Conservation (phyloP, 208 protist genomes). For the Angomonas desouzai region DNA sequence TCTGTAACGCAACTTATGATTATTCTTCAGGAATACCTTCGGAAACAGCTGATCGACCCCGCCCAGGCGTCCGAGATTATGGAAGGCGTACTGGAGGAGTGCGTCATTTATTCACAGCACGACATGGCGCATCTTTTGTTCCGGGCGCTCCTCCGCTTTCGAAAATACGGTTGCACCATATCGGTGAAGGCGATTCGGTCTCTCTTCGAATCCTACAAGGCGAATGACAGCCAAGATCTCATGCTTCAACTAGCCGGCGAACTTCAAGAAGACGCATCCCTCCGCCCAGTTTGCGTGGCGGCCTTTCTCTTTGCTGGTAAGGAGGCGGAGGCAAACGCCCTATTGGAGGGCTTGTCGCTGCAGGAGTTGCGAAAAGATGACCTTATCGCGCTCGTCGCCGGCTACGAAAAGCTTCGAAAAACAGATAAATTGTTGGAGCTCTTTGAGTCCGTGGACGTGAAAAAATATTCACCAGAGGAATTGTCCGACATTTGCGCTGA, state of each 20-base stretch:
- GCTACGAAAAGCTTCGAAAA: constrained; percentile 72
- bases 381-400: constrained; percentile 70
- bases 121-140: constrained; percentile 90
- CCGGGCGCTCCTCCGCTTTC: constrained; percentile 83
- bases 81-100: constrained; percentile 85
- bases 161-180: constrained; percentile 85
- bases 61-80: constrained; percentile 77
- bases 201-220: constrained; percentile 86
- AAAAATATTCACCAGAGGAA: constrained; percentile 23
- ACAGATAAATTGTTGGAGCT: constrained; percentile 58
- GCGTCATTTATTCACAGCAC: constrained; percentile 81
- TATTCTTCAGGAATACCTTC: constrained; percentile 84
- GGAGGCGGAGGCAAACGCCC: constrained; percentile 51
- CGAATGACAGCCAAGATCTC: constrained; percentile 73
- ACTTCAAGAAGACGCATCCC: constrained; percentile 63
- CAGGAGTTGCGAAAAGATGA: constrained; percentile 53
- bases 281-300: constrained; percentile 78
- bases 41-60: constrained; percentile 83
- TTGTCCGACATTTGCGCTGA: constrained; percentile 35
- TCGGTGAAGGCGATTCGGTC: constrained; percentile 67
- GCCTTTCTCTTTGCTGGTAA: constrained; percentile 79
- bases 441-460: constrained; percentile 22
- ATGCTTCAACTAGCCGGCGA: constrained; percentile 86
- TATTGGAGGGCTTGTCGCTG: constrained; percentile 47
- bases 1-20: constrained; percentile 90